These are phyloP conservation scores for Taphrina flavorubra DNA, from an alignment of 1,139 yeast species.

Conservation along the genomic window DNA sequence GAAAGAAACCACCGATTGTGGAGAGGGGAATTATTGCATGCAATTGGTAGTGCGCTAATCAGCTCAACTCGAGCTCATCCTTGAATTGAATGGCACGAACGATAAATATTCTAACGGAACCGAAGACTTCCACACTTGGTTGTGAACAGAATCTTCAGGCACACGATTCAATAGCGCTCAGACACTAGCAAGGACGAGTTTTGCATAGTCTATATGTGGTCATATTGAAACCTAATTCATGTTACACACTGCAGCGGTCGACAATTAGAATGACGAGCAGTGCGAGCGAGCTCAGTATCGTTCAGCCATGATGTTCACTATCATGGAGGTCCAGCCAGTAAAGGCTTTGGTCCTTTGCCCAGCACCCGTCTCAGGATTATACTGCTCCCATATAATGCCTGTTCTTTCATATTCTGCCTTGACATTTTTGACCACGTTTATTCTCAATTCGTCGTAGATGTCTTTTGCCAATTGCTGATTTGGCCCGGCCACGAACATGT, in stretches of 20 bases:
- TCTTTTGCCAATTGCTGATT: conserved; percentile 55
- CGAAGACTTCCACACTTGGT: too few species aligned
- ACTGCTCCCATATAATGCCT: conserved; percentile 86
- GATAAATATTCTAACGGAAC: too few species aligned
- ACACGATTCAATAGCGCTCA: too few species aligned
- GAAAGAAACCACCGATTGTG: not conserved
- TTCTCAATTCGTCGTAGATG: conserved; percentile 65
- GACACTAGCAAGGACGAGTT: too few species aligned
- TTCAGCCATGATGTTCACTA: conserved; percentile 70
- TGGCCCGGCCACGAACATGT: conserved; percentile 47
- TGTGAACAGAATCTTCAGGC: too few species aligned
- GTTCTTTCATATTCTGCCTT: conserved; percentile 70
- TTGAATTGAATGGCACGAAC: too few species aligned
- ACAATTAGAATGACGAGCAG: too few species aligned
- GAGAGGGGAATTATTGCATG: not conserved
- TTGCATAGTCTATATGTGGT: too few species aligned
- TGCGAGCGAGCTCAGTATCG: conserved; percentile 18
- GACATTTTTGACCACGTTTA: conserved; percentile 71
- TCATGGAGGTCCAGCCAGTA: conserved; percentile 91
- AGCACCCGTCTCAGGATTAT: conserved; percentile 74
- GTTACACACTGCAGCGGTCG: too few species aligned
- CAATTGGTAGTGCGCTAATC: too few species aligned
- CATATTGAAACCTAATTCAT: too few species aligned
- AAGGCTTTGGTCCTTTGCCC: conserved; percentile 88
- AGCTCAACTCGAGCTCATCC: too few species aligned